Evolutionary conservation across 1,139 yeast genomes (phyloP).

Genomic region (Diutina pseudorugosa): DNA sequence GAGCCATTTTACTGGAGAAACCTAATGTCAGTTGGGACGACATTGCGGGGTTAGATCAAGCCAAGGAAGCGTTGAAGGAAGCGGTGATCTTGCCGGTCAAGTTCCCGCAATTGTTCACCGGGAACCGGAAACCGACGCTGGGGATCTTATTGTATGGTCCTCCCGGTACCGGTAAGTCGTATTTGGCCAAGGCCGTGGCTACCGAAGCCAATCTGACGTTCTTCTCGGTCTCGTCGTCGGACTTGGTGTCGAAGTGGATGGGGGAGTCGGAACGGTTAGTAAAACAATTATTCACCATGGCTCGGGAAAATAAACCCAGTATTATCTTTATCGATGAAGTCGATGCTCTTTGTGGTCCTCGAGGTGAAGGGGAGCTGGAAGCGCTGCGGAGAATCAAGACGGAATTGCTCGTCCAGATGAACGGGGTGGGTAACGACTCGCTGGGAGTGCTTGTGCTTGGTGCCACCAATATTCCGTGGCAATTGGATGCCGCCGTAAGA

Average conservation of each 20-base stretch:
- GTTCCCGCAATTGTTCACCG: slow-evolving; percentile 89
- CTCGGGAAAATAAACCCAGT: slow-evolving; percentile 89
- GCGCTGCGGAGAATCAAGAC: slow-evolving; percentile 95
- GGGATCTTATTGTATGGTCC: slow-evolving; percentile 95
- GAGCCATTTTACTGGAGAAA: slow-evolving; percentile 82
- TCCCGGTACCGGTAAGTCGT: slow-evolving; percentile 98
- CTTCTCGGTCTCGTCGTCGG: slow-evolving; percentile 89
- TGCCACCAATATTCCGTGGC: slow-evolving; percentile 99
- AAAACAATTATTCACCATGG: slow-evolving; percentile 89
- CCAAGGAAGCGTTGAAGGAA: slow-evolving; percentile 93
- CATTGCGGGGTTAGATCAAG: slow-evolving; percentile 89
- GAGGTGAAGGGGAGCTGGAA: slow-evolving; percentile 98
- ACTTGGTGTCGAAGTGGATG: slow-evolving; percentile 96
- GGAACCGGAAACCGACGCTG: slow-evolving; percentile 84
- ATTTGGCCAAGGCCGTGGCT: slow-evolving; percentile 94
- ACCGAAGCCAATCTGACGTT: slow-evolving; percentile 96
- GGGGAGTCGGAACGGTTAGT: slow-evolving; percentile 96
- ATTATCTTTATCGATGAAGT: slow-evolving; percentile 96
- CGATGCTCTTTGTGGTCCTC: slow-evolving; percentile 94
- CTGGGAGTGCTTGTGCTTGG: slow-evolving; percentile 90
- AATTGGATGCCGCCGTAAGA: slow-evolving; percentile 92
- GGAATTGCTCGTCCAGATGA: slow-evolving; percentile 94
- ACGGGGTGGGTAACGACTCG: slow-evolving; percentile 95
- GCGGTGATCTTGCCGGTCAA: slow-evolving; percentile 93
- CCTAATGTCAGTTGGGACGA: slow-evolving; percentile 95